Base-by-base conservation (phyloP, 2,329 filamentous ascomycete species). In the Onygenales sp. region DNA sequence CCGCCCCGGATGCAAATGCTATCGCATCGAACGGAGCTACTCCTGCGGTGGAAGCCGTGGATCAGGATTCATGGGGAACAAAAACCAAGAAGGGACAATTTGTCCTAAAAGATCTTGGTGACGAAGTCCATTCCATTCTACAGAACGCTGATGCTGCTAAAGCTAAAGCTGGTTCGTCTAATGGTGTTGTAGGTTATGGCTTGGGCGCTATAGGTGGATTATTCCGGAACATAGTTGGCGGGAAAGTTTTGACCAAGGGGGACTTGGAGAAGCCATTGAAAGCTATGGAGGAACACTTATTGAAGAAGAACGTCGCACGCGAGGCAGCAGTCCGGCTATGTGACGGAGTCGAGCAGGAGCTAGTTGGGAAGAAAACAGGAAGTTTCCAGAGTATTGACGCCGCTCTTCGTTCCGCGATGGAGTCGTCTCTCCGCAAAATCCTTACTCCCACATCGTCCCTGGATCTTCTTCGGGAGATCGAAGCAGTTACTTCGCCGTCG, bases 281-380 rank as follows among this genome's bases (percentile, higher is more conserved):
- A 71, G 87, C 86, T 35, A 96, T 98, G 89, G 89, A 96, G 67
- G 89, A 95, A 54, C 92, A 97, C 68, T 77, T 98, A 6, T 73
- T 98, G 55, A 85, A 86, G 72, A 98, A 98, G 77, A 98, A 98
- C 64, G 91, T 98, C 32, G 93, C 93, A 0, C 86, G 89, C 51
- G 93, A 97, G 75, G 93, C 93, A 13, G 93, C 92, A 1, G 80
- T 95, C 35, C 86, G 93, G 51, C 76, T 98, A 43, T 96, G 92
- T 67, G 85, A 94, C 58, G 89, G 89, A 50, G 92, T 98, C 6
- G 87, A 96, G 69, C 85, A 86, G 63, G 91, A 96, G 66, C 77
- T 98, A 31, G 72, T 96, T 14, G 91, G 93, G 32, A 85, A 91
- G 61, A 96, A 92, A 75, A 98, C 93, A 0, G 88, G 83, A 43